A percentile compares a stretch with the other conserved stretches of the same genome.
Evolutionary conservation across 805 yeast genomes (phyloP).

Genomic region (Tetrapisispora fleetii): DNA sequence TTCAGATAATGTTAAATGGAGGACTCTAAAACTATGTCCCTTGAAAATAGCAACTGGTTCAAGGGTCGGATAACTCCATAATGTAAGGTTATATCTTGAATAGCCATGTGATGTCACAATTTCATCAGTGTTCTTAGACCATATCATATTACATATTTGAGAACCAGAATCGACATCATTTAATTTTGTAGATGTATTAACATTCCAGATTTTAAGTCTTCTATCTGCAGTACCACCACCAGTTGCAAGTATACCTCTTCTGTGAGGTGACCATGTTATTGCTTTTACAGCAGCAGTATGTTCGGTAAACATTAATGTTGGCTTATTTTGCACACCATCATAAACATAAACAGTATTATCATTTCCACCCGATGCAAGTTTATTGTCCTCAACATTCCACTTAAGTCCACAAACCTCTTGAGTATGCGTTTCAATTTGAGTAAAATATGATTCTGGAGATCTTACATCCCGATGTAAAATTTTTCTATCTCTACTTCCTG

Average conservation of each 20-base stretch:
- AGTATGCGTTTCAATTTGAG: conserved; percentile 61
- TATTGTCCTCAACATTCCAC: conserved; percentile 89
- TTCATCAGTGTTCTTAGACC: conserved; percentile 91
- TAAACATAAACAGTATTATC: conserved; percentile 80
- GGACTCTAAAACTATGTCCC: conserved; percentile 88
- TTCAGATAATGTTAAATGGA: conserved; percentile 82
- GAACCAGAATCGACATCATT: conserved; percentile 90
- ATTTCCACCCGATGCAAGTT: conserved; percentile 91
- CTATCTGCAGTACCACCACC: conserved; percentile 98
- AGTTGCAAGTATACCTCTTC: conserved; percentile 81
- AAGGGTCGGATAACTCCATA: conserved; percentile 90
- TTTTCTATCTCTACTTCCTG: conserved; percentile 79
- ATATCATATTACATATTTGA: conserved; percentile 86
- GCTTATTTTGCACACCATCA: conserved; percentile 63
- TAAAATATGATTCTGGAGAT: conserved; percentile 69
- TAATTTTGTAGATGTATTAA: conserved; percentile 61
- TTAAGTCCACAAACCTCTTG: conserved; percentile 95
- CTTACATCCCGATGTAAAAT: conserved; percentile 90
- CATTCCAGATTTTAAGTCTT: conserved; percentile 85
- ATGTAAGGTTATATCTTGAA: conserved; percentile 77
- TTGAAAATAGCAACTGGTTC: conserved; percentile 87
- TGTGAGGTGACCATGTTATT: conserved; percentile 95
- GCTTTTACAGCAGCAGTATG: conserved; percentile 97
- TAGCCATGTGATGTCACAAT: conserved; percentile 92
- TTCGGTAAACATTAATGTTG: conserved; percentile 64